These are phyloP conservation scores for Cicer yamashitae DNA, from an alignment of 306 rosid species.

Conservation along the genomic window DNA sequence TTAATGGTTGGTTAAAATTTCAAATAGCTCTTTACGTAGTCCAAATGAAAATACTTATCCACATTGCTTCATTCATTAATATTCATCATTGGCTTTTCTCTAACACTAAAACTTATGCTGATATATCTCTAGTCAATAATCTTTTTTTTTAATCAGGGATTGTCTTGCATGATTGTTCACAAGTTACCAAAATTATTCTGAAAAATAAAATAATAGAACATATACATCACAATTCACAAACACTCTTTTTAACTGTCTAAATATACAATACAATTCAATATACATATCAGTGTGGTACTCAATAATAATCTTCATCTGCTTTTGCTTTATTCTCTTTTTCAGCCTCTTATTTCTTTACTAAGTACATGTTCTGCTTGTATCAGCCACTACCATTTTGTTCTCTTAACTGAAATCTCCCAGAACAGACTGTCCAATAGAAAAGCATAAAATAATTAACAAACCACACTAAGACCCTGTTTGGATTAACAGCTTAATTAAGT, in stretches of 20 bases:
- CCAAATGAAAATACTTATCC: no score
- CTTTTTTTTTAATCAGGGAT: background rate
- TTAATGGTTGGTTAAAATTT: no score
- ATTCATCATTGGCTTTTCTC: no score
- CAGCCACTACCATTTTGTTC: conserved; percentile 42
- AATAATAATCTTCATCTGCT: conserved; percentile 30
- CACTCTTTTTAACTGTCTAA: conserved; percentile 38
- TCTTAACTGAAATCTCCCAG: conserved; percentile 58
- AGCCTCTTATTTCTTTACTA: conserved; percentile 35
- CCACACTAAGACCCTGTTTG: background rate
- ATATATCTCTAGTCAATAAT: background rate
- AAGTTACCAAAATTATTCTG: conserved; percentile 29
- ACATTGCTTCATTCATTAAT: no score
- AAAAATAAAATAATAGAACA: conserved; percentile 2
- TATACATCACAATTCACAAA: conserved; percentile 26
- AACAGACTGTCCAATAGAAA: conserved; percentile 59
- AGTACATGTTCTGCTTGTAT: conserved; percentile 38
- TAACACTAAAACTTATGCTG: background rate
- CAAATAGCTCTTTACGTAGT: no score
- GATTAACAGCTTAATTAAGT: background rate
- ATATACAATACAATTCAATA: conserved; percentile 35
- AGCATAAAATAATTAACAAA: conserved; percentile 31
- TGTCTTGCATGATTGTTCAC: conserved; percentile 7
- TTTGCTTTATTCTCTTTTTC: conserved; percentile 33
- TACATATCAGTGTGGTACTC: conserved; percentile 39